Percentiles rank a stretch among this genome's conserved stretches.
These are phyloP conservation scores for Rhynchosporium secalis DNA, from an alignment of 2,329 filamentous ascomycete genomes.

Conservation along the genomic window DNA sequence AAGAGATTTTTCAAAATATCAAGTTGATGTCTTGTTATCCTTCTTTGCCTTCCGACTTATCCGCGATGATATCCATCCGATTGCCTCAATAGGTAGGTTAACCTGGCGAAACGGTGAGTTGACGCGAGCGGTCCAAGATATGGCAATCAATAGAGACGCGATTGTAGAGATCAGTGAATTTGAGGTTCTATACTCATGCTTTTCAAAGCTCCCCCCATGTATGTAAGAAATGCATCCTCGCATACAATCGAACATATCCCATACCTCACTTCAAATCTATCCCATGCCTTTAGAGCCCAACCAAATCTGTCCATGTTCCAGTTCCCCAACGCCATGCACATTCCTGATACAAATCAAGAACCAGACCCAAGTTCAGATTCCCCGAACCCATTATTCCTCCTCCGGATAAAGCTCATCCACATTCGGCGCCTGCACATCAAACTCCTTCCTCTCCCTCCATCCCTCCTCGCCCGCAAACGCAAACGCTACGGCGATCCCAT, in stretches of 20 bases:
- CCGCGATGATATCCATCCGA: slow-evolving; percentile 34
- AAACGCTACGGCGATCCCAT: slow-evolving; percentile 42
- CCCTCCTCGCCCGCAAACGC: slow-evolving; percentile 45
- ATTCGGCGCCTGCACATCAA: slow-evolving; percentile 32
- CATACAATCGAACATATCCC: not conserved
- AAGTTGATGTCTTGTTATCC: too few species aligned
- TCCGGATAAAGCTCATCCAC: slow-evolving; percentile 32
- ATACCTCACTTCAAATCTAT: not conserved
- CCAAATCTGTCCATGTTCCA: not conserved
- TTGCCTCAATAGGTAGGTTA: slow-evolving; percentile 43
- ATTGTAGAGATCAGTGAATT: not conserved
- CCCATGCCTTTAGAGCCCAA: not conserved
- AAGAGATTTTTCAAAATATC: too few species aligned
- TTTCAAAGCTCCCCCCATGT: not conserved
- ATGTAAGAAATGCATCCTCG: not conserved
- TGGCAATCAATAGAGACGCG: not conserved
- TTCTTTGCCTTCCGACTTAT: too few species aligned
- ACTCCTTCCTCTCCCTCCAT: slow-evolving; percentile 28
- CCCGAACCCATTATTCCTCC: slow-evolving; percentile 18
- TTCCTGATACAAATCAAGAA: not conserved
- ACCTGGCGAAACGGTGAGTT: slow-evolving; percentile 40
- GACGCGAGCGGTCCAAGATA: not conserved
- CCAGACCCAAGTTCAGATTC: not conserved
- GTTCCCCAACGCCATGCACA: slow-evolving; percentile 6
- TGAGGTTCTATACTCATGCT: not conserved